phyloP scores from a whole-genome alignment of 179 eudicot genomes.

The Silene noctiflora region DNA sequence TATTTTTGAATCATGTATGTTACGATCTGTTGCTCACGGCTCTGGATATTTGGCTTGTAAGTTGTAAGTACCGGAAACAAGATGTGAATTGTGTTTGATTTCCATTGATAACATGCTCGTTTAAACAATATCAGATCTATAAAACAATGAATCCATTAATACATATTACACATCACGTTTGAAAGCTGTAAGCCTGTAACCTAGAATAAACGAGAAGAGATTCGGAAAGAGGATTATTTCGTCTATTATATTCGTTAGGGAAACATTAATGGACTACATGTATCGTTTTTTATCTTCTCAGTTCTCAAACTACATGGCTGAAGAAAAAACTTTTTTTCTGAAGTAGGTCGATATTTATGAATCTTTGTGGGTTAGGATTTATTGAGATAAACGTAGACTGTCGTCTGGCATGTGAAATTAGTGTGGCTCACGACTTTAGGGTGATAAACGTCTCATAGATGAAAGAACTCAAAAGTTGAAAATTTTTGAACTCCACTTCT shows the following conservation, averaged over 20 bases:
- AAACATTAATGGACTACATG: too few species aligned
- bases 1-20: background rate
- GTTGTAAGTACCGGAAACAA: background rate
- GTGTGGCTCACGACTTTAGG: too few species aligned
- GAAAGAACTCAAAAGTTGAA: too few species aligned
- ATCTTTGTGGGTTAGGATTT: background rate
- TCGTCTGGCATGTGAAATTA: background rate
- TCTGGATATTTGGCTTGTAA: background rate
- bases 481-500: too few species aligned
- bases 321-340: too few species aligned
- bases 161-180: background rate
- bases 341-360: background rate
- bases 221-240: background rate
- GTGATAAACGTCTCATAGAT: too few species aligned
- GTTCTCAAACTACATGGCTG: too few species aligned
- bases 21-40: background rate
- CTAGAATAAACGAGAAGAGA: background rate
- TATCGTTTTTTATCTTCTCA: too few species aligned
- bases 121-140: background rate
- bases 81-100: background rate
- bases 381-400: background rate
- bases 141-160: background rate
- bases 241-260: background rate
- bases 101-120: background rate
- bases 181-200: constrained; percentile 2